Evolutionary conservation across 2,329 filamentous ascomycete species (phyloP), one percentile per base, ranked within the genome.

Genomic region (Ophiostoma perfectum): DNA sequence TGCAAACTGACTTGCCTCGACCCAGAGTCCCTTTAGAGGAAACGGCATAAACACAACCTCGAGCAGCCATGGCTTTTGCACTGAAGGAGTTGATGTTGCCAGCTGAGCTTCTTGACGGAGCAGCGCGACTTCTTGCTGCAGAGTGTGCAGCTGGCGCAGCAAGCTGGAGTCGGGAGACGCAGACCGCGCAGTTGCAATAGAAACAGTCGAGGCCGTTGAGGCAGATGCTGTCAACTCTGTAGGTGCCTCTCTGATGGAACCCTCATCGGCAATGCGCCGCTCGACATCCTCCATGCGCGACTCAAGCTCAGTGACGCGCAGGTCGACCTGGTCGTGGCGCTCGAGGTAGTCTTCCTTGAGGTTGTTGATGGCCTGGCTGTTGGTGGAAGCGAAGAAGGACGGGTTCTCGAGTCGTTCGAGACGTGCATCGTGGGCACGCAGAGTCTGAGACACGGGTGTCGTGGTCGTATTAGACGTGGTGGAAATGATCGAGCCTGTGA

Each of bases 11-110:
- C 79, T 75, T 4, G 80, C 76, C 62, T 80, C 78, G 69, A 84
- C 79, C 85, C 85, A 88, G 5, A 88, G 73, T 36, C 80, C 82
- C 72, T 82, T 84, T 6, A 87, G 77, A 1, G 83, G 81, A 75
- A 91, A 94, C 0, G 91, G 91, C 7, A 93, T 76, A 69, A 93
- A 86, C 1, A 93, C 86, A 4, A 93, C 88, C 74, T 93, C 90
- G 1, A 94, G 80, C 72, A 90, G 85, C 89, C 90, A 93, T 0
- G 90, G 89, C n/a, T 44, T 45, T 38, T 44, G 41, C 9, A 12
- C 12, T 2, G 42, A 64, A 11, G 63, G 64, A 7, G 1, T 11
- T 2, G 45, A 36, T 4, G 64, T 44, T 3, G 45, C 45, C 14
- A 65, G 3, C 6, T 44, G 14, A 14, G 44, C 64, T 41, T 64